Evolutionary conservation across 129 eudicot species (phyloP).

Genomic region (Ambrosia trifida): DNA sequence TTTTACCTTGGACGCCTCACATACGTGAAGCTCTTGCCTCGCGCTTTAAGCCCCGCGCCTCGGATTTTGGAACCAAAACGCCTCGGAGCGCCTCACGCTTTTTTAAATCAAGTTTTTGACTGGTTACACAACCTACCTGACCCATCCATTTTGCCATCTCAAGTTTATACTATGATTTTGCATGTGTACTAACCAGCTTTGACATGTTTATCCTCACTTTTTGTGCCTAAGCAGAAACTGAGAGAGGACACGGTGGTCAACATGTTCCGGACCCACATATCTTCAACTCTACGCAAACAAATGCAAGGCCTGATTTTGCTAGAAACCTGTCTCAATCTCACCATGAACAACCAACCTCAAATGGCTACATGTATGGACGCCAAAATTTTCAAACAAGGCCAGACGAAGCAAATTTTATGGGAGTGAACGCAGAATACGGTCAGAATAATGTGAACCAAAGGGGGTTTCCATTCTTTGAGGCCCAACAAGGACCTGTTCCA

Average conservation of each 20-base stretch:
- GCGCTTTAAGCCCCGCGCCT: too few relatives aligned
- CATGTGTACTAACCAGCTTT: neutral
- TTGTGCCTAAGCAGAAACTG: constrained; percentile 51
- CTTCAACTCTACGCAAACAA: constrained; percentile 49
- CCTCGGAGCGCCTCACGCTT: too few relatives aligned
- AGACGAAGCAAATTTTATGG: constrained; percentile 67
- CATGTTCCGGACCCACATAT: constrained; percentile 54
- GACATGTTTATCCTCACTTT: constrained; percentile 8
- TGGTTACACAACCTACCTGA: neutral
- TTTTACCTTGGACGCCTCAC: too few relatives aligned
- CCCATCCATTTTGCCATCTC: constrained; percentile 10
- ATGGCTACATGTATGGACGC: constrained; percentile 63
- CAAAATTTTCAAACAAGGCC: constrained; percentile 56
- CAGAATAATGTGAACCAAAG: constrained; percentile 49
- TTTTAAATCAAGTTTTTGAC: too few relatives aligned
- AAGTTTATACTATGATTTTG: constrained; percentile 1
- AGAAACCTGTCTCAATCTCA: constrained; percentile 49
- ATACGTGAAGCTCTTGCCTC: too few relatives aligned
- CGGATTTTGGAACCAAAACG: too few relatives aligned
- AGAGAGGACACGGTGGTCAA: constrained; percentile 58
- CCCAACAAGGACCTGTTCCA: constrained; percentile 55
- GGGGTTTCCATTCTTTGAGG: constrained; percentile 52
- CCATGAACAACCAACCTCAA: constrained; percentile 51
- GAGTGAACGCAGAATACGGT: constrained; percentile 65
- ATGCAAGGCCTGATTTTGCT: constrained; percentile 55